Conservation (phyloP, 192 early-diverging fungal genomes). For the Piromyces sp. region DNA sequence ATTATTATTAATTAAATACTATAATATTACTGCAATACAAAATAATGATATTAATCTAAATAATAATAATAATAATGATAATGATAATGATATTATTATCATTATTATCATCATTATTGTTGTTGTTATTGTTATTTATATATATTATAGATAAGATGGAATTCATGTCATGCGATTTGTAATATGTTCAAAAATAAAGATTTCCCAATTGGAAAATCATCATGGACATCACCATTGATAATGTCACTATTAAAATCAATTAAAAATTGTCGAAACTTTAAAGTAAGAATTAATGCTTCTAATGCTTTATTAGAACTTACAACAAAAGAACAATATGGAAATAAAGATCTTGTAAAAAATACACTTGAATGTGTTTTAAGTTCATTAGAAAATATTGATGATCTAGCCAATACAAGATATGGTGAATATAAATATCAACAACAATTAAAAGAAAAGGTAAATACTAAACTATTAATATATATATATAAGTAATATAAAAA, state of each 20-base stretch:
- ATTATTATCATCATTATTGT: too few species aligned
- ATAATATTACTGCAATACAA: too few species aligned
- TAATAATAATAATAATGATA: background rate
- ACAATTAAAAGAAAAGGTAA: background rate
- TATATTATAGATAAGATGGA: background rate
- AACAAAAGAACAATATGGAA: background rate
- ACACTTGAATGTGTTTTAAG: background rate
- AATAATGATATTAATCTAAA: background rate
- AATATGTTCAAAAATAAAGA: background rate
- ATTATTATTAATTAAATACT: too few species aligned
- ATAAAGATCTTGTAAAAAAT: background rate
- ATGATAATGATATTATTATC: background rate
- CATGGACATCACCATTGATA: background rate
- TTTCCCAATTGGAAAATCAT: background rate
- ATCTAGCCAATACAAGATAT: background rate
- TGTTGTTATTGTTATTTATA: too few species aligned
- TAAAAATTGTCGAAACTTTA: background rate
- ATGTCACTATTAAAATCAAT: background rate
- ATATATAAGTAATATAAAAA: too few species aligned
- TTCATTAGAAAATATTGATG: background rate
- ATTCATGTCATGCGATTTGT: background rate
- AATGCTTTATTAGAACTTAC: background rate
- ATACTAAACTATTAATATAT: background rate
- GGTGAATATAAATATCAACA: background rate
- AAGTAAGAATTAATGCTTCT: background rate